Conservation (phyloP, 768 basidiomycete species). For the Clitopilus passeckerianus region DNA sequence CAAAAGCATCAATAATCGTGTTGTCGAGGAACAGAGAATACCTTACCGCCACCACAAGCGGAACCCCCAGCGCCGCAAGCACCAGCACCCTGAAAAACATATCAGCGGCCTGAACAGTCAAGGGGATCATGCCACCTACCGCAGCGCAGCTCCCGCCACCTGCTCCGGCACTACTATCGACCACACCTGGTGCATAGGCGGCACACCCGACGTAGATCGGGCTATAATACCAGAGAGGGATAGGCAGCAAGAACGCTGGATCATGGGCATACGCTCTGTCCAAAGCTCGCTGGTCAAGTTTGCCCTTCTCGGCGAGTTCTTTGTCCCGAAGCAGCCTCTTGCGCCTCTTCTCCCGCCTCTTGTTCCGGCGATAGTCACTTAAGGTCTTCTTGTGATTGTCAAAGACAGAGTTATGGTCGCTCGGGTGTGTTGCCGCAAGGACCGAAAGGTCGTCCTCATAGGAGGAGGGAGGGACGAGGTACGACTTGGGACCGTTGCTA, state of each 20-base stretch:
- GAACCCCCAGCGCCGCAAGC: conserved; percentile 10
- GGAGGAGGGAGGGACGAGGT: conserved; percentile 21
- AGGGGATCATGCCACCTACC: conserved; percentile 3
- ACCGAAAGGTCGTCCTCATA: conserved; percentile 19
- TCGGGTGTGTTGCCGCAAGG: conserved; percentile 46
- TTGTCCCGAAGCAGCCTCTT: conserved; percentile 18
- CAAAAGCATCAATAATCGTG: not conserved
- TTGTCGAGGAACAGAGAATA: not conserved
- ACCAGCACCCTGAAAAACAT: conserved; percentile 9
- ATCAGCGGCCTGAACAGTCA: conserved; percentile 1
- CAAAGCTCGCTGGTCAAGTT: conserved; percentile 5
- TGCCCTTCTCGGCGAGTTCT: conserved; percentile 12
- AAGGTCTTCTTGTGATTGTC: conserved; percentile 17
- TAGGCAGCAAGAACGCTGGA: conserved; percentile 26
- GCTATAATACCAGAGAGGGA: conserved; percentile 23
- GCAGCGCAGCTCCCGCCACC: conserved; percentile 15
- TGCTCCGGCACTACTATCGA: not conserved
- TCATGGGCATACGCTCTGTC: conserved; percentile 13
- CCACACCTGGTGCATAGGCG: not conserved
- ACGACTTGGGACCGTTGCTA: conserved; percentile 12
- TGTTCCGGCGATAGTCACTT: conserved; percentile 14
- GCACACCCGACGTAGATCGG: conserved; percentile 7
- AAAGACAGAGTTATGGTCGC: conserved; percentile 38
- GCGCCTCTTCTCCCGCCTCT: conserved; percentile 17
- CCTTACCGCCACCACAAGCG: conserved; percentile 7